Percentiles rank a stretch among this genome's conserved stretches.
Evolutionary conservation across 2,329 filamentous ascomycete genomes (phyloP).

Genomic region (Xylariaceae sp.): DNA sequence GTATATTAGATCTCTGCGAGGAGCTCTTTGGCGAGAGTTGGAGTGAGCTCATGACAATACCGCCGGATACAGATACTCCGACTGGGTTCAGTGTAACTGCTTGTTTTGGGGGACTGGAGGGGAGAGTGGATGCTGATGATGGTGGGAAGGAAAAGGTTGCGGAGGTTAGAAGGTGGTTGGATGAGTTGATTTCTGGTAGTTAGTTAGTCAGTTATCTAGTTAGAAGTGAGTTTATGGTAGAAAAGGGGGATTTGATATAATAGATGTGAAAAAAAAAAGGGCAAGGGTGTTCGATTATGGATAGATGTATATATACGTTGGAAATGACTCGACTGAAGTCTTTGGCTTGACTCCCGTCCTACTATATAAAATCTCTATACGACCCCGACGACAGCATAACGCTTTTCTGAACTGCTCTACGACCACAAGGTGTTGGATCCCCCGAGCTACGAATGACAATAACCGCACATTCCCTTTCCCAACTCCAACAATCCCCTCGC

Average conservation of each 20-base stretch:
- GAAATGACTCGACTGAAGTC: too few species aligned
- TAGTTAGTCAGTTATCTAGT: neutral
- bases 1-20: constrained; percentile 14
- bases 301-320: too few species aligned
- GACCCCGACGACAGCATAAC: too few species aligned
- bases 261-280: neutral
- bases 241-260: neutral
- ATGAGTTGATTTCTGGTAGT: neutral
- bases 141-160: too few species aligned
- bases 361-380: too few species aligned
- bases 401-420: too few species aligned
- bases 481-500: too few species aligned
- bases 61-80: neutral
- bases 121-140: neutral
- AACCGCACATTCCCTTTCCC: too few species aligned
- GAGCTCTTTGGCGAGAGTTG: constrained; percentile 3
- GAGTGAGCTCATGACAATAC: neutral
- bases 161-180: neutral
- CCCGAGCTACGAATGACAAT: too few species aligned
- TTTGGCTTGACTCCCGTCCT: too few species aligned
- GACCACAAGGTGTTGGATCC: too few species aligned
- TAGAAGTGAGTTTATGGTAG: neutral
- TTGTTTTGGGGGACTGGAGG: neutral
- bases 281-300: neutral
- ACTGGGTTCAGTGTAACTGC: neutral